Conservation (phyloP, 2,329 filamentous ascomycete species). For the Botrytis tulipae region DNA sequence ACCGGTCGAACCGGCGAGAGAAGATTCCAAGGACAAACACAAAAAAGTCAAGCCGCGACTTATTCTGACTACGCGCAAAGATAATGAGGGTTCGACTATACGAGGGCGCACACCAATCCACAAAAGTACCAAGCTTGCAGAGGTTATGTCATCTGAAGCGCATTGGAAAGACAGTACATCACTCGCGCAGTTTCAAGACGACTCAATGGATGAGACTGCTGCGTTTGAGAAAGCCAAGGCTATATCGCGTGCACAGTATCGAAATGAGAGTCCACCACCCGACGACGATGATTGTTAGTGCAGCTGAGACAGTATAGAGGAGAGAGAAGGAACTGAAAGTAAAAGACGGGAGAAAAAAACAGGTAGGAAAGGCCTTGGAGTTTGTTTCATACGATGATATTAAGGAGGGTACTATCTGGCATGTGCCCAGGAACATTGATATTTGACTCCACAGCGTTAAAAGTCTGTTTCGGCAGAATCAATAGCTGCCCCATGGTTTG, state of each 20-base stretch:
- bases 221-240: neutral
- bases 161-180: neutral
- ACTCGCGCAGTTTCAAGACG: neutral
- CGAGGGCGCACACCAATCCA: neutral
- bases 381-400: neutral
- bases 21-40: neutral
- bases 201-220: neutral
- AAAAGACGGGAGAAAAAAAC: too few species aligned
- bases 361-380: neutral
- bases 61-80: neutral
- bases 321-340: neutral
- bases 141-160: neutral
- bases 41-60: neutral
- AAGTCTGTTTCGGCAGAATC: too few species aligned
- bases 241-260: neutral
- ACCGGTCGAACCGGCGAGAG: neutral
- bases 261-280: neutral
- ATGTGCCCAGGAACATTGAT: neutral
- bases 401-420: neutral
- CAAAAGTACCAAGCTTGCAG: neutral
- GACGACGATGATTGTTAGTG: neutral
- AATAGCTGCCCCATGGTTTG: neutral
- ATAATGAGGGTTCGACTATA: neutral
- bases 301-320: too few species aligned
- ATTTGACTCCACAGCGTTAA: neutral